Percentiles rank a stretch among this genome's conserved stretches.
These are phyloP conservation scores for Prunus fruticosa DNA, from an alignment of 306 rosid species.

Conservation along the genomic window DNA sequence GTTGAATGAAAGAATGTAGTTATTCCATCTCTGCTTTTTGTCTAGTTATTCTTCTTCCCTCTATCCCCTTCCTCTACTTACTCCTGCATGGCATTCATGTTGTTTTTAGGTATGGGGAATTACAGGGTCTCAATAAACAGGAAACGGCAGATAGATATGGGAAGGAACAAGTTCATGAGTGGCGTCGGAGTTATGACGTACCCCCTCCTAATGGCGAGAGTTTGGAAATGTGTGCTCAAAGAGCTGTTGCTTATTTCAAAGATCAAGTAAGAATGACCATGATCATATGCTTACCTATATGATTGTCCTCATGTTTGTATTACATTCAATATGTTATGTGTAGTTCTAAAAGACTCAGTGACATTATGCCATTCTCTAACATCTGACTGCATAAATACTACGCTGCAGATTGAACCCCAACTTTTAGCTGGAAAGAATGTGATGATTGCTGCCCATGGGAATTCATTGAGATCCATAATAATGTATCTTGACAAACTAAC, in stretches of 20 bases:
- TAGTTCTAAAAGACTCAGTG: background rate
- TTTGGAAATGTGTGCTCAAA: constrained; percentile 97
- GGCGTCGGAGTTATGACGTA: constrained; percentile 95
- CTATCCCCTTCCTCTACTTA: background rate
- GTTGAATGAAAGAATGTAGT: constrained; percentile 96
- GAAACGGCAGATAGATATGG: constrained; percentile 98
- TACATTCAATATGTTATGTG: background rate
- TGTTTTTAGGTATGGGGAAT: constrained; percentile 84
- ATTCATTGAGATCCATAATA: constrained; percentile 93
- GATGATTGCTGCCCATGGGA: constrained; percentile 98
- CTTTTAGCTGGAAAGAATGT: constrained; percentile 90
- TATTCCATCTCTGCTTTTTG: constrained; percentile 17
- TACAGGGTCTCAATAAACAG: constrained; percentile 97
- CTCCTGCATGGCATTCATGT: constrained; percentile 6
- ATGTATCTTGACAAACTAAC: constrained; percentile 98
- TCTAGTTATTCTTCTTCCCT: constrained; percentile 18
- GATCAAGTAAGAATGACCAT: constrained; percentile 53
- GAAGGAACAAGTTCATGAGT: constrained; percentile 91
- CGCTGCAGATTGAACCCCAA: constrained; percentile 83
- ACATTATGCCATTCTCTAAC: constrained; percentile 12
- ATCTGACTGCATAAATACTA: constrained; percentile 29
- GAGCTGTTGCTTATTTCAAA: constrained; percentile 97
- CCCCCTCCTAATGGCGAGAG: constrained; percentile 99
- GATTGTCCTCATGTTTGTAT: background rate
- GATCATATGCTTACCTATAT: background rate